Evolutionary conservation across 768 basidiomycete genomes (phyloP).

Genomic region (Lyophyllum atratum): DNA sequence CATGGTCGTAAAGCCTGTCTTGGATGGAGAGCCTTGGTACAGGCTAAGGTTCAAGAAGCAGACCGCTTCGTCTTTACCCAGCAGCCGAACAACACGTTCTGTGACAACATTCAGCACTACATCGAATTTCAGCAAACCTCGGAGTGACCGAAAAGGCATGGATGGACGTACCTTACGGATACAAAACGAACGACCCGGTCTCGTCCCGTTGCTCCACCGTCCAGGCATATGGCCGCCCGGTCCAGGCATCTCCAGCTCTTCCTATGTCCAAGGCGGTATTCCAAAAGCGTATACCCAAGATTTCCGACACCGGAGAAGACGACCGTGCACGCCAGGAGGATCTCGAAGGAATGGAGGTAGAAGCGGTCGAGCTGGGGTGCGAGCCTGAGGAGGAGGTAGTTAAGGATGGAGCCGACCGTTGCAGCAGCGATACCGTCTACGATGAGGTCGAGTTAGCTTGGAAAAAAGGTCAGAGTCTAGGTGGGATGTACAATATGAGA

Average conservation of each 20-base stretch:
- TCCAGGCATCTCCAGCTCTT: slow-evolving; percentile 81
- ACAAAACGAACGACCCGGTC: slow-evolving; percentile 91
- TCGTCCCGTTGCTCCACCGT: slow-evolving; percentile 94
- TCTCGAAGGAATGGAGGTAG: slow-evolving; percentile 81
- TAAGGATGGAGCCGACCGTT: slow-evolving; percentile 63
- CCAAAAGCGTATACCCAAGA: slow-evolving; percentile 91
- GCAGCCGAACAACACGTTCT: slow-evolving; percentile 83
- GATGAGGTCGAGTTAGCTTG: too few relatives aligned
- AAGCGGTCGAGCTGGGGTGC: slow-evolving; percentile 66
- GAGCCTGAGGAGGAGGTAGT: slow-evolving; percentile 76
- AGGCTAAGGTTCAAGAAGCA: slow-evolving; percentile 86
- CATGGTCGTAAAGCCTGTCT: slow-evolving; percentile 79
- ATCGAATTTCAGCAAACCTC: neutral
- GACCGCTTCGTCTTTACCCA: slow-evolving; percentile 94
- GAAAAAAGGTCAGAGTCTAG: too few relatives aligned
- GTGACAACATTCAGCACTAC: slow-evolving; percentile 93
- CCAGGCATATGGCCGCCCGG: slow-evolving; percentile 73
- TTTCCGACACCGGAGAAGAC: slow-evolving; percentile 92
- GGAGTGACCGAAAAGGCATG: neutral
- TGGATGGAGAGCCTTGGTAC: slow-evolving; percentile 94
- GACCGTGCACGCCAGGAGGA: slow-evolving; percentile 72
- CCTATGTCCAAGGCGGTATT: slow-evolving; percentile 85
- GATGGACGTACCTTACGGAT: slow-evolving; percentile 77
- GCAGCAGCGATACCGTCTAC: slow-evolving; percentile 76
- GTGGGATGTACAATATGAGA: too few relatives aligned